Conservation (phyloP, 2,329 filamentous ascomycete genomes). For the Purpureocillium lavendulum region DNA sequence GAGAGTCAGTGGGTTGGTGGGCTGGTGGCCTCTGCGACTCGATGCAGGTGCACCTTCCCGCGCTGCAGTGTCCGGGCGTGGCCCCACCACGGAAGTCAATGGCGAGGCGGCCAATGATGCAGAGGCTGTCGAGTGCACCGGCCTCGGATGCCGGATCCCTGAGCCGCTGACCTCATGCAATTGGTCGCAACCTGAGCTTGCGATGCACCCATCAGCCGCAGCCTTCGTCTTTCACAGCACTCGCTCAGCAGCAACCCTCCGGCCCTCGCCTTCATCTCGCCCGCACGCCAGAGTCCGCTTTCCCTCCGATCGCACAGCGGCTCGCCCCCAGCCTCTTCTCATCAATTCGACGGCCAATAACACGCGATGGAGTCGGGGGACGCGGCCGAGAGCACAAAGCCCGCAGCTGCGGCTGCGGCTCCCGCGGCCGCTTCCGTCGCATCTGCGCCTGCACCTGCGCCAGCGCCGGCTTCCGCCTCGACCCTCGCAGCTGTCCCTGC, state of each 20-base stretch:
- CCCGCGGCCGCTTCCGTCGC: not conserved
- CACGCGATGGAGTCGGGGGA: not conserved
- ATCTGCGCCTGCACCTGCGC: not conserved
- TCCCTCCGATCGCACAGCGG: too few relatives aligned
- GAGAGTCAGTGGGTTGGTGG: too few relatives aligned
- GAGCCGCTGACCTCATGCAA: not conserved
- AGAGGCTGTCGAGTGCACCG: not conserved
- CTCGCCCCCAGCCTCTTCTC: too few relatives aligned
- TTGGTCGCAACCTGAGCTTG: slow-evolving; percentile 1
- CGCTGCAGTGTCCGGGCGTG: too few relatives aligned
- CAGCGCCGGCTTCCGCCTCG: not conserved
- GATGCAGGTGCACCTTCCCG: too few relatives aligned
- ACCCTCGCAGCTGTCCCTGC: not conserved
- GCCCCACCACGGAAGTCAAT: too few relatives aligned
- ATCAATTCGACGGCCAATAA: not conserved
- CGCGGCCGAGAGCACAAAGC: not conserved
- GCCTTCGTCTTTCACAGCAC: not conserved
- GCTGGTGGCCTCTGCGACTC: too few relatives aligned
- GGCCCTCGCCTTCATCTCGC: too few relatives aligned
- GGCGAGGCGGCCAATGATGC: slow-evolving; percentile 1
- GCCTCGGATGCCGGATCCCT: not conserved
- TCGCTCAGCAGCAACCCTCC: not conserved
- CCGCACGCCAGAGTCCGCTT: too few relatives aligned
- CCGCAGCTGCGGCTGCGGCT: not conserved
- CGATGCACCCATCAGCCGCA: not conserved